Evolutionary conservation across 164 flowering plant species (phyloP).

Genomic region (Warburgia ugandensis): DNA sequence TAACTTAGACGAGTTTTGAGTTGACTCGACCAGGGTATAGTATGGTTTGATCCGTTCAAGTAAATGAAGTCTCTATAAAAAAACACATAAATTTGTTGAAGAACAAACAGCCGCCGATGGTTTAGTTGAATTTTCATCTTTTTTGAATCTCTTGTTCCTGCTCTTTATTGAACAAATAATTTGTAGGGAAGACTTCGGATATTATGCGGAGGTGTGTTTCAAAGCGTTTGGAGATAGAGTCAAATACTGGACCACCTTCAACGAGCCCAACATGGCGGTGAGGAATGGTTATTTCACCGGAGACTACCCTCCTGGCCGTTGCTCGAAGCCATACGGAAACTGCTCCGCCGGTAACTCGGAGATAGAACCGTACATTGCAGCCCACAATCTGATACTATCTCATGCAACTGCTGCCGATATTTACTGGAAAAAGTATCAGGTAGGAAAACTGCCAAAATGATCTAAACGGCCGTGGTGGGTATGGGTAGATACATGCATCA

Average conservation of each 20-base stretch:
- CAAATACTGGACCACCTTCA: slow-evolving; percentile 10
- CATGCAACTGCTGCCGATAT: slow-evolving; percentile 7
- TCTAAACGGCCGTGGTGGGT: no score
- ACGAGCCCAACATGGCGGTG: slow-evolving; percentile 6
- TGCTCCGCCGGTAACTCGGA: slow-evolving; percentile 8
- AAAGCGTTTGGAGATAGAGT: slow-evolving; percentile 8
- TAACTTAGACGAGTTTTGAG: no score
- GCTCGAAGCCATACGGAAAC: slow-evolving; percentile 6
- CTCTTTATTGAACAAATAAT: no score
- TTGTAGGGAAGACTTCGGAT: slow-evolving; percentile 9
- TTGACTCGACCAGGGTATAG: no score
- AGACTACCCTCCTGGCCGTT: slow-evolving; percentile 2
- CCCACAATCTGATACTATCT: slow-evolving; percentile 7
- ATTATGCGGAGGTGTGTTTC: slow-evolving; percentile 8
- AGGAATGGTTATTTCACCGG: neutral
- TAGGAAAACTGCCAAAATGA: no score
- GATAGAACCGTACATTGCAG: slow-evolving; percentile 10
- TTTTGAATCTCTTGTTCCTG: neutral
- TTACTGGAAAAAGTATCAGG: slow-evolving; percentile 9
- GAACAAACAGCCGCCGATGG: neutral
- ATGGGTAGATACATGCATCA: no score
- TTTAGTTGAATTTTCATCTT: neutral
- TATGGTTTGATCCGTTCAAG: neutral
- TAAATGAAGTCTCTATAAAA: neutral
- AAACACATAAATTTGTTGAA: neutral